Base-by-base conservation (phyloP, 2,329 filamentous ascomycete genomes). In the Calycina herbarum region DNA sequence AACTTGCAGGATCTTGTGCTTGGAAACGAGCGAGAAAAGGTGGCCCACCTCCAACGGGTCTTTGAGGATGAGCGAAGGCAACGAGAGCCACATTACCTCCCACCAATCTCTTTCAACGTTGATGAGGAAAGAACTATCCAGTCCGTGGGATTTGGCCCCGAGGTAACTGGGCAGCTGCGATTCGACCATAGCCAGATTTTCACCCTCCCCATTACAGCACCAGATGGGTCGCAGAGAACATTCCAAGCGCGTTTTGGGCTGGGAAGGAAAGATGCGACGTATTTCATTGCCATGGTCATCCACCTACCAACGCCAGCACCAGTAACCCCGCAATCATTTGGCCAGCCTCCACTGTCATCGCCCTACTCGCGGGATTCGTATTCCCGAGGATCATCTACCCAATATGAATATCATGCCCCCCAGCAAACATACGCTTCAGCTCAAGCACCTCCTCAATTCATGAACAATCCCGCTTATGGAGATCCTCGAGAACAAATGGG, bases 231-330 rank as follows among this genome's bases (percentile, higher is more conserved):
- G 65, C 77, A 78, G 35, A 79, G 85, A 66, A 78, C 78, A 10
- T 82, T 83, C 66, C 77, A 81, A 1, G 77, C 86, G 35, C 83
- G 82, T 1, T 73, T 88, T 45, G 85, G 86, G 0, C 78, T 89
- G 35, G 84, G 82, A 13, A 89, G 87, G 71, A 82, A 83, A 67
- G 84, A 85, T 3, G 86, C 85, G 48, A 85, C 87, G 65, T 89
- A 86, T 74, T 88, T 88, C 69, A 81, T 89, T 54, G 83, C 87
- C 7, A 70, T 88, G 17, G 31, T 72, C 11, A 61, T 76, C 29
- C 64, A 72, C 57, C 57, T 73, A 4, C 71, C 74, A 27, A 51
- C 57, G 15, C 24, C 33, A 29, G 20, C 45, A 51, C 66, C 64
- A 24, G 58, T 68, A 7, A 70, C 71, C 31, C 72, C 71, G 48